phyloP scores from a whole-genome alignment of 2,329 filamentous ascomycete genomes.

The Colletotrichum acutatum region DNA sequence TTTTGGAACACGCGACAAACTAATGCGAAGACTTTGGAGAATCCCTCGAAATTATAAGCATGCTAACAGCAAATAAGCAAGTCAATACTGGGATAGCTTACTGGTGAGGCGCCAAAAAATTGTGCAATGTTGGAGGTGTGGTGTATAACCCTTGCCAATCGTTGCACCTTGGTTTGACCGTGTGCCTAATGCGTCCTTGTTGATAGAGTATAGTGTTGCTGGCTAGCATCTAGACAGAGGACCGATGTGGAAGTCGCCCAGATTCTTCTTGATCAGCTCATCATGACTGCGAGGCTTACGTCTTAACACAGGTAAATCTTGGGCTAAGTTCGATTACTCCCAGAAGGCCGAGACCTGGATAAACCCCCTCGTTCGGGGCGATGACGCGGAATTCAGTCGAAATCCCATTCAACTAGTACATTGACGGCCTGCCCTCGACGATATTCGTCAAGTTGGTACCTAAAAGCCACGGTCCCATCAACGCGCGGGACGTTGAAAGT shows the following conservation, averaged over 20 bases:
- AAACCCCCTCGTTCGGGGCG: slow-evolving; percentile 70
- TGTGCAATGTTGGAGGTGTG: too few relatives aligned
- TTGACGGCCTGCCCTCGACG: slow-evolving; percentile 74
- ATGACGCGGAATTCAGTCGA: slow-evolving; percentile 71
- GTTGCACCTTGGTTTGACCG: too few relatives aligned
- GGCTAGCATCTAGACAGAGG: slow-evolving; percentile 65
- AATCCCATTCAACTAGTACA: slow-evolving; percentile 74
- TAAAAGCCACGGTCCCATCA: slow-evolving; percentile 72
- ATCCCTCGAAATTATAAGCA: background rate
- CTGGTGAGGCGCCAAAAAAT: too few relatives aligned
- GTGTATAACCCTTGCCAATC: too few relatives aligned
- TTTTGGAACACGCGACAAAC: background rate
- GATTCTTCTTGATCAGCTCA: slow-evolving; percentile 66
- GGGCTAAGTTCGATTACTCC: slow-evolving; percentile 75
- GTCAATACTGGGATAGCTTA: background rate
- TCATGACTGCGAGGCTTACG: slow-evolving; percentile 65
- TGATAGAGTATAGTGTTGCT: background rate
- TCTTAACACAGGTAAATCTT: slow-evolving; percentile 71
- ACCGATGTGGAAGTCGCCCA: slow-evolving; percentile 74
- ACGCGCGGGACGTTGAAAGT: slow-evolving; percentile 69
- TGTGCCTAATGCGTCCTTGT: too few relatives aligned
- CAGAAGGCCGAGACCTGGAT: slow-evolving; percentile 73
- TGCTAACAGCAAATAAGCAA: background rate
- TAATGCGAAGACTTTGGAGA: background rate
- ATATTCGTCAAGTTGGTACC: slow-evolving; percentile 77